Conservation (phyloP, 2,329 filamentous ascomycete species). For the Penicillium sp. region DNA sequence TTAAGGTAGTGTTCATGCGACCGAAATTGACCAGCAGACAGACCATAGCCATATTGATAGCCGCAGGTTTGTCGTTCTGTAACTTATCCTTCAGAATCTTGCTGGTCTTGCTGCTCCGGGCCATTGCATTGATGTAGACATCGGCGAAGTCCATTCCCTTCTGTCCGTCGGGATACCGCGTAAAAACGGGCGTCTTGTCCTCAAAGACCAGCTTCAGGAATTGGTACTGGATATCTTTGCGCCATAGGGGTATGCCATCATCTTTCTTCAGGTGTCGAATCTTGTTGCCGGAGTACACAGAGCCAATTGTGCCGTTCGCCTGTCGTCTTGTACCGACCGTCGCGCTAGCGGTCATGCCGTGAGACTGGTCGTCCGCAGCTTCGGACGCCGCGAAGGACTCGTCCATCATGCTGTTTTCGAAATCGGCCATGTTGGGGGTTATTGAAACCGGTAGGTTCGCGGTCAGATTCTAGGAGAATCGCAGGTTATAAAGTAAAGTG, state of each 20-base stretch:
- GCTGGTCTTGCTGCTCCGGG: conserved; percentile 96
- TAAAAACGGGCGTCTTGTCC: conserved; percentile 69
- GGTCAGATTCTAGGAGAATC: not conserved
- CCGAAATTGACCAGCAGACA: conserved; percentile 96
- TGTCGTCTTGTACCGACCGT: conserved; percentile 56
- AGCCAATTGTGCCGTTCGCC: conserved; percentile 63
- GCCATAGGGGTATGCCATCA: conserved; percentile 64
- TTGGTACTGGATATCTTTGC: conserved; percentile 65
- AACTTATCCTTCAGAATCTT: conserved; percentile 98
- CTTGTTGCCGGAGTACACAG: conserved; percentile 66
- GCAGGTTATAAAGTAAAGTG: conserved; percentile 5
- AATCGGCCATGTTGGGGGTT: conserved; percentile 30
- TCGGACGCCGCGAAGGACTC: conserved; percentile 37
- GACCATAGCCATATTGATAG: conserved; percentile 99
- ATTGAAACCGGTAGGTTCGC: not conserved
- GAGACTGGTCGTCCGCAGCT: conserved; percentile 35
- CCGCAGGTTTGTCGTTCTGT: conserved; percentile 83
- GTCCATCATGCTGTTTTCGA: conserved; percentile 32
- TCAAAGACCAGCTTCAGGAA: conserved; percentile 63
- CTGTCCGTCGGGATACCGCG: conserved; percentile 81
- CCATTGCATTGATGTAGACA: conserved; percentile 98
- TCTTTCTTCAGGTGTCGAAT: conserved; percentile 66
- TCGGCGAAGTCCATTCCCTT: conserved; percentile 80
- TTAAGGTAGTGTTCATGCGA: conserved; percentile 97
- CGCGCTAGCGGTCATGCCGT: conserved; percentile 36